A percentile compares a stretch with the other conserved stretches of the same genome.
phyloP scores from a whole-genome alignment of 306 rosid species.

The Begonia loranthoides region DNA sequence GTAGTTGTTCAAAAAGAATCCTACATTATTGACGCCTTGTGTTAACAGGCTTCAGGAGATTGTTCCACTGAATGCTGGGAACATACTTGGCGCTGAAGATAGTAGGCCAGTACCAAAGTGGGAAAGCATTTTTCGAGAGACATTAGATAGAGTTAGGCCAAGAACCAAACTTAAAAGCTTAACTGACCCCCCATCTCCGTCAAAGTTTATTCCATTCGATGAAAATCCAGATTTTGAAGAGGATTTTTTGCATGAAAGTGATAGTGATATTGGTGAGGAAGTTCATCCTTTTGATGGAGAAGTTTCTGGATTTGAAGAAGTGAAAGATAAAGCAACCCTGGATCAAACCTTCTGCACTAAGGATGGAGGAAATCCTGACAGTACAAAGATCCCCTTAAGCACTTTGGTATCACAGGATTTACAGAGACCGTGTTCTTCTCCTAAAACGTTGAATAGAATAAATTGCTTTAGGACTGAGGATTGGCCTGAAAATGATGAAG shows the following conservation, averaged over 20 bases:
- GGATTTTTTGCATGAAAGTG: constrained; percentile 60
- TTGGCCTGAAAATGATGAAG: constrained; percentile 13
- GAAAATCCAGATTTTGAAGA: constrained; percentile 56
- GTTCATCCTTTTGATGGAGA: constrained; percentile 61
- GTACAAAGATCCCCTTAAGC: constrained; percentile 10
- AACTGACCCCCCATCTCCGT: constrained; percentile 91
- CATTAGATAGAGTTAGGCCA: constrained; percentile 53
- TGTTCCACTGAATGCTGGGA: constrained; percentile 84
- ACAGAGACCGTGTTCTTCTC: constrained; percentile 33
- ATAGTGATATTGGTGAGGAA: constrained; percentile 73
- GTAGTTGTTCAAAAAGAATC: neutral
- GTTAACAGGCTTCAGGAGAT: constrained; percentile 85
- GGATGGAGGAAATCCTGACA: constrained; percentile 19
- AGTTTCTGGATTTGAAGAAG: constrained; percentile 18
- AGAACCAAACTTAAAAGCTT: constrained; percentile 51
- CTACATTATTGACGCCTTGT: constrained; percentile 5
- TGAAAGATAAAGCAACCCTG: constrained; percentile 8
- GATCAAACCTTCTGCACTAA: constrained; percentile 13
- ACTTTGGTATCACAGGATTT: constrained; percentile 20
- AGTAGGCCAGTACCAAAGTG: constrained; percentile 64
- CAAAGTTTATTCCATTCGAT: constrained; percentile 58
- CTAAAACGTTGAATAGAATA: constrained; percentile 51
- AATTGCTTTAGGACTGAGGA: constrained; percentile 40
- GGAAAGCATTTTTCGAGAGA: constrained; percentile 66
- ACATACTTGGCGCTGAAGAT: constrained; percentile 77